Conservation (phyloP, 129 eudicot species). For the Helianthus annuus region DNA sequence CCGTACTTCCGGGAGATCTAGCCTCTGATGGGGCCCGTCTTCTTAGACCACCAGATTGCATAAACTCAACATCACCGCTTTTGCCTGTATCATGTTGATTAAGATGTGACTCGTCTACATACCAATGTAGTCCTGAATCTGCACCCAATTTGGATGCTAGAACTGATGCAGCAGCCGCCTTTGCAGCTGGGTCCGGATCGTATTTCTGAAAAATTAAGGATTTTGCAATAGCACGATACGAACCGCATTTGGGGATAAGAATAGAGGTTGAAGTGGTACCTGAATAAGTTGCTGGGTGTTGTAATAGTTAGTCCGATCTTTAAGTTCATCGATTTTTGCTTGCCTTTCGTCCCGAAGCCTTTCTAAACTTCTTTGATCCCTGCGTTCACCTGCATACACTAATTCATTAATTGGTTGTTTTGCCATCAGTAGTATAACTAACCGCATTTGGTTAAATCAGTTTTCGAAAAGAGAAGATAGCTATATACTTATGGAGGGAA, state of each 20-base stretch:
- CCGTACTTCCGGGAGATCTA: slow-evolving; percentile 38
- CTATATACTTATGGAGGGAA: neutral
- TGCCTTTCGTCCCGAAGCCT: slow-evolving; percentile 88
- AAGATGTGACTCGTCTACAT: slow-evolving; percentile 52
- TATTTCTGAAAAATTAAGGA: slow-evolving; percentile 59
- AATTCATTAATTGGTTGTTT: neutral
- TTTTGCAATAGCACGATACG: slow-evolving; percentile 17
- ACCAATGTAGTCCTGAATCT: slow-evolving; percentile 78
- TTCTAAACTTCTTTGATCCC: slow-evolving; percentile 82
- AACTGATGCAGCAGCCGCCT: slow-evolving; percentile 92
- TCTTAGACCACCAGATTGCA: slow-evolving; percentile 65
- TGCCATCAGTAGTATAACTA: neutral
- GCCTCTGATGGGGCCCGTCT: slow-evolving; percentile 54
- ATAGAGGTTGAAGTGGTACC: slow-evolving; percentile 41
- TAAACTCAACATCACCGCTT: slow-evolving; percentile 64
- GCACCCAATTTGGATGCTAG: slow-evolving; percentile 89
- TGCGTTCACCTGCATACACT: slow-evolving; percentile 54
- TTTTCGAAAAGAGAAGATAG: too few species aligned
- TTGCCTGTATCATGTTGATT: slow-evolving; percentile 50
- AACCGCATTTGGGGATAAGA: neutral
- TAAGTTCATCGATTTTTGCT: slow-evolving; percentile 88
- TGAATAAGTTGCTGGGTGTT: slow-evolving; percentile 92
- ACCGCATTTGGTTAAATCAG: too few species aligned
- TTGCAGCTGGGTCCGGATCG: slow-evolving; percentile 95
- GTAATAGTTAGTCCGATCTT: slow-evolving; percentile 88